Evolutionary conservation across 1,284 basidiomycete species (phyloP).

Genomic region (Ceratobasidium sp.): DNA sequence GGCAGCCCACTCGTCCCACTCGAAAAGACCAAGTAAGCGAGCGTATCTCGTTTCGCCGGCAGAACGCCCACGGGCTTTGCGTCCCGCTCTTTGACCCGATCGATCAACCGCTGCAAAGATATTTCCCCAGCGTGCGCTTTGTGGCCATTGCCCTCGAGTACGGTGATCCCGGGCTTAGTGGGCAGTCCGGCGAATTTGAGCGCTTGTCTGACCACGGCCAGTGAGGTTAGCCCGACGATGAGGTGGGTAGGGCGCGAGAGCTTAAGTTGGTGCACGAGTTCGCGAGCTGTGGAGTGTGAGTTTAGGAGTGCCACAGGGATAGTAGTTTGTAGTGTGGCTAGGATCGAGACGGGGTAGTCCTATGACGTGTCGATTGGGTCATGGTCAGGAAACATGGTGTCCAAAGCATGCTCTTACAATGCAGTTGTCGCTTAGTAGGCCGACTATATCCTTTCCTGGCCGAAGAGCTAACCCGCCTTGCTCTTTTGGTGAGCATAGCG

Average conservation of each 20-base stretch:
- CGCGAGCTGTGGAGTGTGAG: slow-evolving; percentile 74
- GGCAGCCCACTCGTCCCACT: slow-evolving; percentile 83
- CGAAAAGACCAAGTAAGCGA: slow-evolving; percentile 81
- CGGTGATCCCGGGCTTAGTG: slow-evolving; percentile 66
- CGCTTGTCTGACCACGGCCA: slow-evolving; percentile 66
- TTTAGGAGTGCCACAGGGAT: slow-evolving; percentile 76
- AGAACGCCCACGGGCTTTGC: slow-evolving; percentile 55
- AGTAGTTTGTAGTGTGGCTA: slow-evolving; percentile 69
- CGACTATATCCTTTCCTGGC: slow-evolving; percentile 26
- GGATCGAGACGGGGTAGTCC: slow-evolving; percentile 74
- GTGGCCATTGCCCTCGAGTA: slow-evolving; percentile 63
- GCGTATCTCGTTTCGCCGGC: slow-evolving; percentile 67
- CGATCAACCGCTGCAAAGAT: slow-evolving; percentile 30
- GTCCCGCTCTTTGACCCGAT: slow-evolving; percentile 21
- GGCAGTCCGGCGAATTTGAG: slow-evolving; percentile 67
- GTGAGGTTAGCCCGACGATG: slow-evolving; percentile 71
- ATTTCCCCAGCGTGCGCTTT: slow-evolving; percentile 30
- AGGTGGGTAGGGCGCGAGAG: slow-evolving; percentile 70
- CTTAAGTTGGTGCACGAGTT: slow-evolving; percentile 71
- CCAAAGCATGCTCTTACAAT: slow-evolving; percentile 63
- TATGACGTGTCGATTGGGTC: slow-evolving; percentile 54
- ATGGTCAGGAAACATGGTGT: not conserved
- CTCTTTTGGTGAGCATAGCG: slow-evolving; percentile 20
- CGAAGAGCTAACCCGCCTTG: slow-evolving; percentile 26
- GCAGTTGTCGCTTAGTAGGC: slow-evolving; percentile 68